phyloP scores from a whole-genome alignment of 2,329 filamentous ascomycete genomes.

The Teratosphaeria pseudoeucalypti region DNA sequence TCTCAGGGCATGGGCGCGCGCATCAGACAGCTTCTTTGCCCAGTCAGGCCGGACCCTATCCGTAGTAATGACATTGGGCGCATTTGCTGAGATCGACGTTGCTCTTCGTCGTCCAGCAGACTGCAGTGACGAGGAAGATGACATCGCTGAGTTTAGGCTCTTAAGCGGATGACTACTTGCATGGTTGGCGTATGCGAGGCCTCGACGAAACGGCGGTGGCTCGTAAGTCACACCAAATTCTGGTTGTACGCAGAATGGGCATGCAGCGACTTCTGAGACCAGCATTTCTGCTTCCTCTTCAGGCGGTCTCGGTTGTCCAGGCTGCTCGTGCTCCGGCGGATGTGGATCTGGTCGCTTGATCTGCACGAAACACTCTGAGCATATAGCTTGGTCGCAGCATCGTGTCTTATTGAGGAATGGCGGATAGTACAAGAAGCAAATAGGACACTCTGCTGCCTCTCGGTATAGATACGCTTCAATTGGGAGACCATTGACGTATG shows the following conservation, averaged over 20 bases:
- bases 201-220: constrained; percentile 76
- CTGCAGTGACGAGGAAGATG: constrained; percentile 70
- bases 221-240: constrained; percentile 97
- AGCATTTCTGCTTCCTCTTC: constrained; percentile 51
- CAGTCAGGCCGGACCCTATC: constrained; percentile 90
- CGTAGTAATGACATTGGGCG: constrained; percentile 80
- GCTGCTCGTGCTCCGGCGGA: constrained; percentile 56
- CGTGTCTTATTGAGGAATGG: constrained; percentile 88
- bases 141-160: constrained; percentile 60
- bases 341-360: constrained; percentile 93
- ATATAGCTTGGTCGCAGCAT: constrained; percentile 93
- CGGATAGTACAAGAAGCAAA: constrained; percentile 93
- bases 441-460: constrained; percentile 79
- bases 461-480: constrained; percentile 92
- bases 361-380: constrained; percentile 97
- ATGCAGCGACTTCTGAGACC: constrained; percentile 82
- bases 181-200: constrained; percentile 58
- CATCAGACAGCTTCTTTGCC: constrained; percentile 77
- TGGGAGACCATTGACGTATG: constrained; percentile 86
- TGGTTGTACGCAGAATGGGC: constrained; percentile 87
- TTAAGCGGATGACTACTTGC: constrained; percentile 38
- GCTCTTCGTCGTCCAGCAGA: constrained; percentile 50
- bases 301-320: constrained; percentile 22
- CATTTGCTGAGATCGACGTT: constrained; percentile 67
- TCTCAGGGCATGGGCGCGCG: constrained; percentile 72